Base-by-base conservation (phyloP, 306 rosid genomes). In the Calophaca sinica region DNA sequence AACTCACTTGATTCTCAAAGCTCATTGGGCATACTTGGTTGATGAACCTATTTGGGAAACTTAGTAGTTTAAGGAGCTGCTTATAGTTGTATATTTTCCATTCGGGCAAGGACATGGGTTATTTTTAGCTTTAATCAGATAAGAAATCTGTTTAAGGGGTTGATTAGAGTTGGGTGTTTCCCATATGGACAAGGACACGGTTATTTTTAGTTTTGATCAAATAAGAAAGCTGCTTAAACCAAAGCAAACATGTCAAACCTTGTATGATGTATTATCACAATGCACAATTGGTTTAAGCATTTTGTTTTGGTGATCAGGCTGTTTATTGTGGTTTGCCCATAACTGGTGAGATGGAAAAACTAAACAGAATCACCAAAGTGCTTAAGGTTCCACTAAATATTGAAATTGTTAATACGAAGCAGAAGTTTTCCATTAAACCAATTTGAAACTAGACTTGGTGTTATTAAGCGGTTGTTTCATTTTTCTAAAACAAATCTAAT, bases 171-270 rank as follows among this genome's bases (percentile, higher is more conserved):
- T 75, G 32, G 66, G 28, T 71, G 29, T 20, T 20, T 20, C 26
- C 26, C 26, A 20, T 20, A 0, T 20, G 26, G 26, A 20, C 26
- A 20, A 20, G 26, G 26, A 20, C 26, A 13, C 68, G 39, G 41
- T 76, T 76, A 72, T 9, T 57, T 41, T 58, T 41, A 60, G 75
- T 61, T 65, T 58, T 57, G n/a, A 35, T 55, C 44, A 68, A 57
- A 42, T 48, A 64, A 74, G 60, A 9, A 68, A 57, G 41, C 28
- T 64, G 52, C 45, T 76, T 29, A 36, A 13, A 71, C 9, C 58
- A 55, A 36, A 38, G 39, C n/a, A 44, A 68, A 12, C 61, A 55
- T 54, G 46, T 58, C 15, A 46, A 54, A 38, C 53, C 39, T 54
- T 71, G 20, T 46, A 70, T 72, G 62, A 41, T 62, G 60, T 53